These are phyloP conservation scores for Podila clonocystis DNA, from an alignment of 192 early-diverging fungal genomes.

Conservation along the genomic window DNA sequence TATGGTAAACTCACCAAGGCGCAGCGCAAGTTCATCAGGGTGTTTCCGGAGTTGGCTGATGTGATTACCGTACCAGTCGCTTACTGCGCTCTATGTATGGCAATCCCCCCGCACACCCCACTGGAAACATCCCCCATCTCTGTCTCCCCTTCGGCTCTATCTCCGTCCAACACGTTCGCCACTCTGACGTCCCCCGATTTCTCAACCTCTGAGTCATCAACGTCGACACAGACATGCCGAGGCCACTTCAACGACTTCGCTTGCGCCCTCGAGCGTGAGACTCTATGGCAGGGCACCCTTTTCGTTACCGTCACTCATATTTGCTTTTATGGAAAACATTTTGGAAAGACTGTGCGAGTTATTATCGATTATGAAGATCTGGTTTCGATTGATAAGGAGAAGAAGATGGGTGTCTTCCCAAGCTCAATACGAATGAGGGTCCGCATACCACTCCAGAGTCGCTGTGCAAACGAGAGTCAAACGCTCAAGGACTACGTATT, in stretches of 20 bases:
- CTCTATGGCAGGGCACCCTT: conserved; percentile 65
- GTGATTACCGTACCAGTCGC: conserved; percentile 8
- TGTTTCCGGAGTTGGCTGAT: conserved; percentile 31
- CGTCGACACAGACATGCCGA: conserved; percentile 6
- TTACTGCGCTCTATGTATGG: conserved; percentile 22
- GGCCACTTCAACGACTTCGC: conserved; percentile 30
- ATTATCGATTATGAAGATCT: conserved; percentile 57
- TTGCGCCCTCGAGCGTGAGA: conserved; percentile 66
- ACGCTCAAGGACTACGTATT: conserved; percentile 57
- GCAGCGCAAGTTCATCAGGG: conserved; percentile 13
- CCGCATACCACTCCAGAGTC: conserved; percentile 5
- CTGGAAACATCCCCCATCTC: background rate
- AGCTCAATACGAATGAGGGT: conserved; percentile 57
- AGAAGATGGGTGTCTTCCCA: conserved; percentile 63
- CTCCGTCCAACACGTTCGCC: conserved; percentile 9
- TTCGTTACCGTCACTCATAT: conserved; percentile 59
- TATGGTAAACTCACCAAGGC: conserved; percentile 6
- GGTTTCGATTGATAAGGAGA: conserved; percentile 58
- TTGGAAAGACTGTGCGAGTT: conserved; percentile 57
- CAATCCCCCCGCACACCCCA: conserved; percentile 18
- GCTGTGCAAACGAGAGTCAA: background rate
- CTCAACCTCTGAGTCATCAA: background rate
- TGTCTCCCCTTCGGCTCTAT: background rate
- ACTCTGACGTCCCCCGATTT: conserved; percentile 1
- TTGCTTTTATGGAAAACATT: conserved; percentile 65